Percentiles rank a stretch among this genome's conserved stretches.
These are phyloP conservation scores for Venturia effusa DNA, from an alignment of 2,329 filamentous ascomycete species.

Conservation along the genomic window DNA sequence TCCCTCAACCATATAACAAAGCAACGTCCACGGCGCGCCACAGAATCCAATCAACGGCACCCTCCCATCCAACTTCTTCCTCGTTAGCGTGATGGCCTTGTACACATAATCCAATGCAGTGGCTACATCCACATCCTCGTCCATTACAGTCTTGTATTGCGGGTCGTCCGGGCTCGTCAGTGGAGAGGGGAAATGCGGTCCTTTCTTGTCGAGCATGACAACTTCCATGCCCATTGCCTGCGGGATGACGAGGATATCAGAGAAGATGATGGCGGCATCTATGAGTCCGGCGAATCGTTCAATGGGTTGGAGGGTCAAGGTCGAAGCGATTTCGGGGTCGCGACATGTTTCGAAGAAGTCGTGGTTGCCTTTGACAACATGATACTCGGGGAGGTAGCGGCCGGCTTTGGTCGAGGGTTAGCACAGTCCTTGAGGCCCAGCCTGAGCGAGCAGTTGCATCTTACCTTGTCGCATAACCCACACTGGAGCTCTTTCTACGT, in stretches of 20 bases:
- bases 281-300: conserved; percentile 84
- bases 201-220: conserved; percentile 96
- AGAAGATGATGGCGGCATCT: conserved; percentile 97
- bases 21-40: conserved; percentile 88
- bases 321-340: conserved; percentile 82
- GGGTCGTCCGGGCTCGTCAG: conserved; percentile 67
- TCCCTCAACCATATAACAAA: conserved; percentile 99
- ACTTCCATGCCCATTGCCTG: conserved; percentile 98
- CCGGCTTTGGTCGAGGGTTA: conserved; percentile 50
- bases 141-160: conserved; percentile 71
- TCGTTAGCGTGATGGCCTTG: conserved; percentile 82
- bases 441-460: conserved; percentile 14
- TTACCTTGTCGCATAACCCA: conserved; percentile 99
- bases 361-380: conserved; percentile 77
- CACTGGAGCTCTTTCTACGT: conserved; percentile 84
- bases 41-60: conserved; percentile 96
- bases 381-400: conserved; percentile 95
- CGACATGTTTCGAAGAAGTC: conserved; percentile 99
- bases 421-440: not conserved
- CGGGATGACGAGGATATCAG: conserved; percentile 92
- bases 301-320: conserved; percentile 86
- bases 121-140: conserved; percentile 70
- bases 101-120: conserved; percentile 88
- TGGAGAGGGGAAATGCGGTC: conserved; percentile 84
- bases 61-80: conserved; percentile 74